Evolutionary conservation across 768 basidiomycete species (phyloP), one percentile per base, ranked within the genome.

Genomic region (Rubroboletus pulcherrimus): DNA sequence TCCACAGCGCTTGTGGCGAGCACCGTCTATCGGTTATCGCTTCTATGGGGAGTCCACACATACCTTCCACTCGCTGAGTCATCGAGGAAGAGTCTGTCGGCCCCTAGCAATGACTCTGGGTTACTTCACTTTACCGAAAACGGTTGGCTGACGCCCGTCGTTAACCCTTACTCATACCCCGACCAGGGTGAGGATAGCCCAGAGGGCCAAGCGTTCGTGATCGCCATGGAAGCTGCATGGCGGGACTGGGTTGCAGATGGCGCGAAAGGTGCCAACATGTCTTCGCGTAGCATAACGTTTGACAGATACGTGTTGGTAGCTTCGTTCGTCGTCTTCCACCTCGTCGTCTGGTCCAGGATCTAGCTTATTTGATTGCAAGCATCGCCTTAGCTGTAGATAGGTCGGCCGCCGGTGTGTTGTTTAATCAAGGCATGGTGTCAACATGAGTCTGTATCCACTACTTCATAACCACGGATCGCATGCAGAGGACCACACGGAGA

Each of bases 121-220:
- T 66, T 79, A 42, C 61, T 60, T 21, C 83, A 87, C 63, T 78
- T 89, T 57, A 78, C 77, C 0, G n/a, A 58, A 9, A 73, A 83
- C 38, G 86, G 89, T 3, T 89, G 86, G 84, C 71, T 92, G 26
- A 75, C 73, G 6, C 89, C 89, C 6, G 90, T 93, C 17, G 89
- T 89, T 4, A 76, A 95, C 64, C 92, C 93, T 0, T 67, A 86
- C 51, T 66, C 74, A 2, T 85, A 77, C 62, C 73, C 74, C 0
- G 11, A 58, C 2, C 54, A 80, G 56, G 86, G 87, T 0, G 55
- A 69, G 0, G 21, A 81, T 19, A 89, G 87, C 56, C 81, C 92
- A 2, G 93, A 95, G 68, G 85, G 78, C 0, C 79, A 94, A 72
- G 89, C 87, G 7, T 95, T 95, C 68, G 81, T 89, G 11, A 68